Percentiles rank a stretch among this genome's conserved stretches.
phyloP scores from a whole-genome alignment of 768 basidiomycete species.

The Erythrobasidium yunnanense region DNA sequence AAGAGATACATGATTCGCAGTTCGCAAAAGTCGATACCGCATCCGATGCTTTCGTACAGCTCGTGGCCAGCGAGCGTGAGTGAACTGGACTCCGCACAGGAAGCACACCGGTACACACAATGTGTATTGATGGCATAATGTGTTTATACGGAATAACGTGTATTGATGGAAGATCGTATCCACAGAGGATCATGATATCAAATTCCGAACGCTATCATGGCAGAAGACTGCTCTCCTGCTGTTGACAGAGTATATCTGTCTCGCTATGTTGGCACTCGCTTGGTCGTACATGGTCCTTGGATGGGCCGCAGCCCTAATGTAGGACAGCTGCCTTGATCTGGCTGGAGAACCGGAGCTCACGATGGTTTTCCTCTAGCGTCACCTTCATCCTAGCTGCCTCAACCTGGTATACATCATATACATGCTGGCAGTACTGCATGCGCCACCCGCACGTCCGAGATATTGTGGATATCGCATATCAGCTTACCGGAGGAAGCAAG shows the following conservation, averaged over 20 bases:
- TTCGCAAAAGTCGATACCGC: not conserved
- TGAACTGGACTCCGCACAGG: not conserved
- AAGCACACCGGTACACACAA: not conserved
- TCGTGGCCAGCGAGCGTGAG: conserved; percentile 9
- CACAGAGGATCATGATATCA: conserved; percentile 28
- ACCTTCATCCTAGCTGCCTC: conserved; percentile 19
- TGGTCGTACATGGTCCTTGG: conserved; percentile 31
- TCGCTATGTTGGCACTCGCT: conserved; percentile 24
- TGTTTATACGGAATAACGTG: not conserved
- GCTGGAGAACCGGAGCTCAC: too few species aligned
- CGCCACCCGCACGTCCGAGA: conserved; percentile 27
- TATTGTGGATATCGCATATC: conserved; percentile 31
- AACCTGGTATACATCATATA: conserved; percentile 26
- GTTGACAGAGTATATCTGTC: conserved; percentile 27
- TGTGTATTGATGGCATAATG: not conserved
- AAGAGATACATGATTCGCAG: not conserved
- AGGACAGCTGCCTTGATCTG: too few species aligned
- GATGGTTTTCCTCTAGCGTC: not conserved
- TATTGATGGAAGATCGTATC: not conserved
- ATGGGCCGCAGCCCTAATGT: conserved; percentile 26
- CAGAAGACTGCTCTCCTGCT: conserved; percentile 29
- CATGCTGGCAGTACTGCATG: conserved; percentile 28
- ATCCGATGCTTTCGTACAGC: conserved; percentile 22
- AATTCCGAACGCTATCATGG: conserved; percentile 29
- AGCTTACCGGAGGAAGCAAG: conserved; percentile 46